Percentiles rank a stretch among this genome's conserved stretches.
These are phyloP conservation scores for Leishmania martiniquensis DNA, from an alignment of 208 protist species.

Conservation along the genomic window DNA sequence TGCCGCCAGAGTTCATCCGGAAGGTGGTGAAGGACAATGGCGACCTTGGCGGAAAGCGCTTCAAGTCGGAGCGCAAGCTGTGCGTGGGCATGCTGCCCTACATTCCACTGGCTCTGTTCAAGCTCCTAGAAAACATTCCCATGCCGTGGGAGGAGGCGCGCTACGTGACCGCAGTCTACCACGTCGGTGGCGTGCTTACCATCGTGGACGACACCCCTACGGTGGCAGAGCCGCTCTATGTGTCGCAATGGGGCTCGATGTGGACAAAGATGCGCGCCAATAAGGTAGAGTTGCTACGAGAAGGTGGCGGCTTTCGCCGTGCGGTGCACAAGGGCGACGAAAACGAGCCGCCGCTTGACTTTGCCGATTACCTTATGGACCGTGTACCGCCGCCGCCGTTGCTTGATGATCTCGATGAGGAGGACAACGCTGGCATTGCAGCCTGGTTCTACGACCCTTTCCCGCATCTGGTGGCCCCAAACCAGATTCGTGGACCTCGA, in stretches of 20 bases:
- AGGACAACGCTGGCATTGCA: conserved; percentile 97
- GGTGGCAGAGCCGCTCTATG: conserved; percentile 99
- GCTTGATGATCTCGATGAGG: conserved; percentile 97
- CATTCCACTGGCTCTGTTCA: conserved; percentile 99
- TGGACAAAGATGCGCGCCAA: conserved; percentile 99
- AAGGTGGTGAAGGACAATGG: conserved; percentile 99
- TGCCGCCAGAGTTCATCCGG: conserved; percentile 99
- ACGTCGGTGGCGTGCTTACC: conserved; percentile 99
- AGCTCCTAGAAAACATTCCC: conserved; percentile 99
- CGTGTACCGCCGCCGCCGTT: conserved; percentile 96
- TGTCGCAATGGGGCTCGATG: conserved; percentile 99
- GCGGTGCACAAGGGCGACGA: conserved; percentile 99
- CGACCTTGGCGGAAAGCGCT: conserved; percentile 98
- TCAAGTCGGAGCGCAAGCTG: conserved; percentile 99
- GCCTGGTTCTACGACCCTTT: conserved; percentile 99
- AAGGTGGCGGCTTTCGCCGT: conserved; percentile 85
- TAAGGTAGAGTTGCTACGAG: conserved; percentile 93
- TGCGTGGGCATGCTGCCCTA: conserved; percentile 99
- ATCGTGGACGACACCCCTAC: conserved; percentile 99
- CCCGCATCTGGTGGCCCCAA: conserved; percentile 94
- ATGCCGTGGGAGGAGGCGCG: conserved; percentile 98
- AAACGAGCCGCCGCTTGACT: conserved; percentile 99
- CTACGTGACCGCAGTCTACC: conserved; percentile 99
- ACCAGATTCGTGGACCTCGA: conserved; percentile 82
- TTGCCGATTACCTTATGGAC: conserved; percentile 98